Evolutionary conservation across 1,284 basidiomycete genomes (phyloP).

Genomic region (Coriolopsis trogii): DNA sequence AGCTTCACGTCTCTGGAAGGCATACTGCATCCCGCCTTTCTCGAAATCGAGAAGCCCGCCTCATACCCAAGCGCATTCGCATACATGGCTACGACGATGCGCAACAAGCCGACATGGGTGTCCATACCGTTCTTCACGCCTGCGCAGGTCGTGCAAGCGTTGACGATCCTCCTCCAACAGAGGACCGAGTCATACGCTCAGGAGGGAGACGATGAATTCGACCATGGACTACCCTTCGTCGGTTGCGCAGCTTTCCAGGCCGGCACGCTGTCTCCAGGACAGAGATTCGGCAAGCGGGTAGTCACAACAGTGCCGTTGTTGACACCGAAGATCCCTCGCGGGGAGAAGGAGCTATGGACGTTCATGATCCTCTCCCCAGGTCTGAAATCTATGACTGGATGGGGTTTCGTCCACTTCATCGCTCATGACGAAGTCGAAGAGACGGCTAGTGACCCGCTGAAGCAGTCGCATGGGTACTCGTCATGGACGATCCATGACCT

Average conservation of each 20-base stretch:
- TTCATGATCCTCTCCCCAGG: background rate
- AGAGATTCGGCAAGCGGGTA: background rate
- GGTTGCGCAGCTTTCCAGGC: slow-evolving; percentile 1
- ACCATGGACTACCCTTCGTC: background rate
- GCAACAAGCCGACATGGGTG: background rate
- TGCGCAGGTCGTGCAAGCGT: background rate
- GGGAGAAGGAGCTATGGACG: slow-evolving; percentile 4
- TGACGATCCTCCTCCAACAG: slow-evolving; percentile 1
- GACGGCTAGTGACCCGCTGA: too few relatives aligned
- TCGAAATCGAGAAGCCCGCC: background rate
- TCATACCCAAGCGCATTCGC: slow-evolving; percentile 8
- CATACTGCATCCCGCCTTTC: slow-evolving; percentile 31
- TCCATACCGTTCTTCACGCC: slow-evolving; percentile 8
- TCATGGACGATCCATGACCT: slow-evolving; percentile 1
- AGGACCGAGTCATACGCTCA: background rate
- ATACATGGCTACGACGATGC: background rate
- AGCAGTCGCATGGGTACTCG: too few relatives aligned
- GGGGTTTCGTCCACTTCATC: slow-evolving; percentile 5
- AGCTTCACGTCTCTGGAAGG: slow-evolving; percentile 32
- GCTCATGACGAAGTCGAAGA: background rate
- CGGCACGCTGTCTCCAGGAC: background rate
- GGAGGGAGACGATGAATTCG: too few relatives aligned
- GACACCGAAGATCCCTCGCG: background rate
- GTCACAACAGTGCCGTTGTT: slow-evolving; percentile 1
- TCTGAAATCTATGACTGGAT: background rate